Evolutionary conservation across 495 filamentous ascomycete species (phyloP).

Genomic region (Penicillium macrosclerotiorum): DNA sequence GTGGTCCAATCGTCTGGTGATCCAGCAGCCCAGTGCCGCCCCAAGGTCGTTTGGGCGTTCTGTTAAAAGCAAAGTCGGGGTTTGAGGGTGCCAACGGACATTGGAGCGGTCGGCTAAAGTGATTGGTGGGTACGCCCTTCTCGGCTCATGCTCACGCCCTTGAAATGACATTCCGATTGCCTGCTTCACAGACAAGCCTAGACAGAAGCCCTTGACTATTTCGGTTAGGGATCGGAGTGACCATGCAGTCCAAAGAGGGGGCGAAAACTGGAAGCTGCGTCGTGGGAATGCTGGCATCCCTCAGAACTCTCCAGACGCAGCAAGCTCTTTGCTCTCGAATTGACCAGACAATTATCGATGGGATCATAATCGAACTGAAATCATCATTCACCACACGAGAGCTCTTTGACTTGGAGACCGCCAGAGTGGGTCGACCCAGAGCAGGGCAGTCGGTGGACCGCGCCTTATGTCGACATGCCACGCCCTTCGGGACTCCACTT

Average conservation of each 20-base stretch:
- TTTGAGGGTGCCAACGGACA: too few species aligned
- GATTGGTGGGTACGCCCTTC: conserved; percentile 10
- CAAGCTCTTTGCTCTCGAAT: neutral
- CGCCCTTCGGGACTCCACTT: conserved; percentile 29
- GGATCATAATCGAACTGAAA: too few species aligned
- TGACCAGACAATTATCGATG: too few species aligned
- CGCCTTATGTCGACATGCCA: conserved; percentile 27
- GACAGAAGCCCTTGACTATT: neutral
- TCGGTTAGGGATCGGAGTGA: neutral
- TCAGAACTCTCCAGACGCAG: neutral
- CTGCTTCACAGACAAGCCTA: too few species aligned
- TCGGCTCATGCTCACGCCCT: conserved; percentile 23
- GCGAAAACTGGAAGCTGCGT: neutral
- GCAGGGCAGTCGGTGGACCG: conserved; percentile 16
- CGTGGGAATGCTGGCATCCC: neutral
- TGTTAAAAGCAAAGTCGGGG: too few species aligned
- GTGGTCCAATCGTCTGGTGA: too few species aligned
- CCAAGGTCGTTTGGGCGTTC: too few species aligned
- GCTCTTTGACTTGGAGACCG: neutral
- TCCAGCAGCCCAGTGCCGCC: too few species aligned
- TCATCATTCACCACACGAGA: neutral
- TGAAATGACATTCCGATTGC: conserved; percentile 28
- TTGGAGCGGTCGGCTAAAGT: too few species aligned
- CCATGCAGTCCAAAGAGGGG: neutral
- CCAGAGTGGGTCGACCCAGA: conserved; percentile 3